phyloP scores from a whole-genome alignment of 768 basidiomycete genomes.

The Suillus clintonianus region DNA sequence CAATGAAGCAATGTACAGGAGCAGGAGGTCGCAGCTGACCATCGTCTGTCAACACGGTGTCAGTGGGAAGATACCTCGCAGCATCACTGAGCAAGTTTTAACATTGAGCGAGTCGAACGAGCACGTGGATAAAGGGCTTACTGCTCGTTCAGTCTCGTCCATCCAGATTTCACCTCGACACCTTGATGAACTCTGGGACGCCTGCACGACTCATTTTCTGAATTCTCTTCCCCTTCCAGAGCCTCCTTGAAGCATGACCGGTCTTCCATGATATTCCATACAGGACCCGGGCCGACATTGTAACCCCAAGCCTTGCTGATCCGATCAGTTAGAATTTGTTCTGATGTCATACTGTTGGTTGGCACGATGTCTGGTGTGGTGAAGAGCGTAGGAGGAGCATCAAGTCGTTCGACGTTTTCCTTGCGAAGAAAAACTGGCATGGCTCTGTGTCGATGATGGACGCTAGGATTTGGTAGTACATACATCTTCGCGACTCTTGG shows the following conservation, averaged over 20 bases:
- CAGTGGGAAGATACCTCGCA: slow-evolving; percentile 59
- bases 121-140: slow-evolving; percentile 36
- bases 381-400: slow-evolving; percentile 52
- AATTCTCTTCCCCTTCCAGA: slow-evolving; percentile 21
- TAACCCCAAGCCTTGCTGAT: slow-evolving; percentile 71
- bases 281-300: slow-evolving; percentile 72
- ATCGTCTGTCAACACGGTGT: slow-evolving; percentile 49
- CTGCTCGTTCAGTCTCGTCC: slow-evolving; percentile 48
- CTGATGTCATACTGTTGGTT: slow-evolving; percentile 61
- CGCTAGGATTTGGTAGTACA: slow-evolving; percentile 60
- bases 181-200: slow-evolving; percentile 60
- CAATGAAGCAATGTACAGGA: slow-evolving; percentile 62
- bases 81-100: slow-evolving; percentile 46
- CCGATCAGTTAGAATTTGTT: slow-evolving; percentile 48
- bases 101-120: not conserved
- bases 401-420: slow-evolving; percentile 62
- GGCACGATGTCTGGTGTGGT: slow-evolving; percentile 37
- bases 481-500: slow-evolving; percentile 45
- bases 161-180: slow-evolving; percentile 45
- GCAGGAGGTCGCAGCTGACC: slow-evolving; percentile 54
- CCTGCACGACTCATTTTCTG: slow-evolving; percentile 48
- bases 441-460: slow-evolving; percentile 75
- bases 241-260: slow-evolving; percentile 77
- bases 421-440: slow-evolving; percentile 55
- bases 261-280: slow-evolving; percentile 82